phyloP scores from a whole-genome alignment of 345 rosid species.

The Murraya paniculata region DNA sequence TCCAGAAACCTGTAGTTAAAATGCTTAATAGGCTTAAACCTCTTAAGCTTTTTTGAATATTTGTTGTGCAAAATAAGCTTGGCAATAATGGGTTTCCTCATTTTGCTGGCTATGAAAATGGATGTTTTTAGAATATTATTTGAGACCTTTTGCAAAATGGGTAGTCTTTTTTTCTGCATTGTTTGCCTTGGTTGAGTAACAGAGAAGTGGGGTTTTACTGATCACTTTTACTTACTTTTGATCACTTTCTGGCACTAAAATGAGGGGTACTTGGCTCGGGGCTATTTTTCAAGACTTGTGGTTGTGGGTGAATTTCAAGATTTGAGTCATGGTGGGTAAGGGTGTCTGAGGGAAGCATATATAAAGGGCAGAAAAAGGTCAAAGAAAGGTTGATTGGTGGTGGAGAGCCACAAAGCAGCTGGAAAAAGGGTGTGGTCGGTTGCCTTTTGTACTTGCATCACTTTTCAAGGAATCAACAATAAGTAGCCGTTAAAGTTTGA shows the following conservation, averaged over 20 bases:
- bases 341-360: neutral
- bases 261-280: neutral
- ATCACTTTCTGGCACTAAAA: neutral
- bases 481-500: slow-evolving; percentile 42
- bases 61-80: slow-evolving; percentile 34
- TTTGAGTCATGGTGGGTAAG: neutral
- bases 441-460: slow-evolving; percentile 22
- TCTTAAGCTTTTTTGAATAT: slow-evolving; percentile 25
- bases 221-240: too few relatives aligned
- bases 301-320: neutral
- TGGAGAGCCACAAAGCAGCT: slow-evolving; percentile 26
- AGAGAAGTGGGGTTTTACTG: too few relatives aligned
- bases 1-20: slow-evolving; percentile 32
- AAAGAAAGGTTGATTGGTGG: neutral
- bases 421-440: slow-evolving; percentile 35
- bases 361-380: slow-evolving; percentile 5
- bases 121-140: slow-evolving; percentile 31
- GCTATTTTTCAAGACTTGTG: neutral
- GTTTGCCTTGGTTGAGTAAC: neutral
- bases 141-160: slow-evolving; percentile 36
- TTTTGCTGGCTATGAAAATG: slow-evolving; percentile 16
- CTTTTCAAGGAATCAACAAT: neutral
- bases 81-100: slow-evolving; percentile 42
- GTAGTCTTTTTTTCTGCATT: slow-evolving; percentile 20
- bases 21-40: slow-evolving; percentile 27